Evolutionary conservation across 805 yeast species (phyloP), one percentile per base, ranked within the genome.

Genomic region (Metschnikowia noctiluminum): DNA sequence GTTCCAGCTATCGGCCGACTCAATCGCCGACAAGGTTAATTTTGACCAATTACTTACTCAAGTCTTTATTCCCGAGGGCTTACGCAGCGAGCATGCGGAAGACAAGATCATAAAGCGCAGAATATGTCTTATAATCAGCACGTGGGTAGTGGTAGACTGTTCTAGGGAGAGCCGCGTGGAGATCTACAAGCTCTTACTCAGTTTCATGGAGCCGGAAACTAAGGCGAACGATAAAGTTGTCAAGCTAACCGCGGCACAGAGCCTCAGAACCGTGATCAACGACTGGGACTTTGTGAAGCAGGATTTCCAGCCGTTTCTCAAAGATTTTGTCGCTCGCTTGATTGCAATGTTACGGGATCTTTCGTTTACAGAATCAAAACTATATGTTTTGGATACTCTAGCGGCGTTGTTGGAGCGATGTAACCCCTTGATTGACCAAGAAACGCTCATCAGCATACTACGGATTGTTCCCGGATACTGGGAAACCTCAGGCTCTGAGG

Each of bases 281-380:
- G 97, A 90, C 59, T 89, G 95, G 88, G 91, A 87, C 51, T 91
- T 92, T 64, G 75, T 81, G 35, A 84, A 87, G 51, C 71, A 68
- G 13, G 81, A 73, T 30, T 89, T 94, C 58, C 68, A 78, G 53
- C 89, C 92, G 1, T 90, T 69, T 59, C 69, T 87, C 46, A 75
- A 78, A 28, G 73, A 72, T 1, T 77, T 78, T 37, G 75, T 87
- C 10, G 57, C 66, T 2, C 63, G 75, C n/a, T 61, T 83, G 12
- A 62, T 89, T 31, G 64, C 64, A 8, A 59, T 87, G 15, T 60
- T 89, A 36, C 68, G 73, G 7, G 69, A 70, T 7, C 73, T 85
- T 49, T 72, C 75, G 27, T 66, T 80, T 42, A 79, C 91, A 0
- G 97, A 91, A 58, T 82, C 94, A 13, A 88, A 89, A 59, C 66